These are phyloP conservation scores for Pseudomonodictys pantanalensis DNA, from an alignment of 495 filamentous ascomycete species.

Conservation along the genomic window DNA sequence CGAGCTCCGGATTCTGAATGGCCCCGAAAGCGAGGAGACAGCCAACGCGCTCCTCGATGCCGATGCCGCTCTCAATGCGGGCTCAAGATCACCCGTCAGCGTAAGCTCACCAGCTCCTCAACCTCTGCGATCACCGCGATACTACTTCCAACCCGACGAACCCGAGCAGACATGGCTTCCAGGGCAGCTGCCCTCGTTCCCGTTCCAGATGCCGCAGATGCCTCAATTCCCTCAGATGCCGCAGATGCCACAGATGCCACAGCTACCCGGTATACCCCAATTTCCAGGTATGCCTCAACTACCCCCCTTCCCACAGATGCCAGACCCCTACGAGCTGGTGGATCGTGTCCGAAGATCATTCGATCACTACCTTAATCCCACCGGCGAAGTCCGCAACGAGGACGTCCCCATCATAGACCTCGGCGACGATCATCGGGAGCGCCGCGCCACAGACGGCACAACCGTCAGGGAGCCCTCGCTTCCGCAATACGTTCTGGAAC, in stretches of 20 bases:
- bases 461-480: conserved; percentile 18
- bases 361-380: conserved; percentile 27
- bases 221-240: conserved; percentile 28
- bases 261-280: conserved; percentile 21
- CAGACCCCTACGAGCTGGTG: conserved; percentile 38
- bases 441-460: conserved; percentile 17
- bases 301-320: conserved; percentile 32
- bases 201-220: conserved; percentile 29
- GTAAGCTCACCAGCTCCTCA: conserved; percentile 16
- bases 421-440: conserved; percentile 18
- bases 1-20: conserved; percentile 39
- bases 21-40: conserved; percentile 36
- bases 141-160: conserved; percentile 29
- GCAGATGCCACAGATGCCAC: conserved; percentile 27
- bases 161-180: conserved; percentile 26
- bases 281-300: conserved; percentile 31
- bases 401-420: conserved; percentile 20
- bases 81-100: conserved; percentile 16
- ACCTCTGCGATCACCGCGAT: conserved; percentile 22
- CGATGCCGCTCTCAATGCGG: not conserved
- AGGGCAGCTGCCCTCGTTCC: conserved; percentile 23
- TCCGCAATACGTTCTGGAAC: conserved; percentile 27
- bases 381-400: conserved; percentile 13
- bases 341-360: conserved; percentile 35
- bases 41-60: conserved; percentile 28